These are phyloP conservation scores for Crotalaria pallida DNA, from an alignment of 306 rosid genomes.

Conservation along the genomic window DNA sequence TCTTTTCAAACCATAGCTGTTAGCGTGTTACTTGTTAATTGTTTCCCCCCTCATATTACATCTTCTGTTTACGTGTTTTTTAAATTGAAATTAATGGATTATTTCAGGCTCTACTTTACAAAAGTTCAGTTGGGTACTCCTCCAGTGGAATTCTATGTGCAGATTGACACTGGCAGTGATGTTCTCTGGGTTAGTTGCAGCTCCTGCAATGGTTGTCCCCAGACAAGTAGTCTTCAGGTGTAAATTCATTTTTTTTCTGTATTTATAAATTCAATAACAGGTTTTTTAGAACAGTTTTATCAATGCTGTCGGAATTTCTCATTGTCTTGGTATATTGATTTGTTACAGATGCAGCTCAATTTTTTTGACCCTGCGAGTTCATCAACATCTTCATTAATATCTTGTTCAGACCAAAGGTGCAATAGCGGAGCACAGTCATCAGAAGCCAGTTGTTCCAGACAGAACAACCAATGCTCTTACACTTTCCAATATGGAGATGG, in stretches of 20 bases:
- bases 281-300: not conserved
- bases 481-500: conserved; percentile 96
- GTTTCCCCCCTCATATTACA: not conserved
- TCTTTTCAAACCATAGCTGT: not conserved
- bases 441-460: conserved; percentile 62
- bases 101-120: conserved; percentile 75
- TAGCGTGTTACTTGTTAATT: not conserved
- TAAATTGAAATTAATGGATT: conserved; percentile 15
- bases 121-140: conserved; percentile 86
- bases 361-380: conserved; percentile 67
- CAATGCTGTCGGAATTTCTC: not conserved
- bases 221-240: conserved; percentile 77
- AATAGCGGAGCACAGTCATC: conserved; percentile 55
- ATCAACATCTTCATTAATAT: conserved; percentile 58
- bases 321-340: conserved; percentile 17
- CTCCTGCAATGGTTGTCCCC: conserved; percentile 90
- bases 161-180: conserved; percentile 97
- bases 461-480: conserved; percentile 77
- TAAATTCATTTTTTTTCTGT: not conserved
- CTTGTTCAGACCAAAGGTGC: conserved; percentile 84
- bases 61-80: not conserved
- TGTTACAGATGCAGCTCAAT: conserved; percentile 63
- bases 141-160: conserved; percentile 76
- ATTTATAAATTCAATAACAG: conserved; percentile 1
- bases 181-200: conserved; percentile 87